Conservation (phyloP, 768 basidiomycete species). For the Termitomyces bulborhizus region DNA sequence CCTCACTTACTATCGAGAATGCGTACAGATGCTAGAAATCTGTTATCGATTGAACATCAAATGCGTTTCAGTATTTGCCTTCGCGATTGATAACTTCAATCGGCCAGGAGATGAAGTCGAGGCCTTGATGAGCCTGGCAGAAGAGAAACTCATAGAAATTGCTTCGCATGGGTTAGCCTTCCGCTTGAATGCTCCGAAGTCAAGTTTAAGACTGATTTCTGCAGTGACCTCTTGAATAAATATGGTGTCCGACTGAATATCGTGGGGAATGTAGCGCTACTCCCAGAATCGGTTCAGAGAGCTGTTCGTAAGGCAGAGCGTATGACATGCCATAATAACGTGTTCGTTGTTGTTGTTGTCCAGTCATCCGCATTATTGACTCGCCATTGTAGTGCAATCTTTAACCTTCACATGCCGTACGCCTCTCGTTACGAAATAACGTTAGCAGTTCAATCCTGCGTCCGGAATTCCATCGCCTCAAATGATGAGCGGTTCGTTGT, state of each 20-base stretch:
- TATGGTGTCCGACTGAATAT: constrained; percentile 84
- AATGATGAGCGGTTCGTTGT: constrained; percentile 5
- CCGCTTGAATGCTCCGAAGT: neutral
- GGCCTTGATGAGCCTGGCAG: constrained; percentile 80
- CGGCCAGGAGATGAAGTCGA: constrained; percentile 81
- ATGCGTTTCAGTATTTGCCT: constrained; percentile 95
- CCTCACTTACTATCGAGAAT: constrained; percentile 10
- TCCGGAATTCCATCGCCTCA: constrained; percentile 29
- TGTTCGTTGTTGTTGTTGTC: constrained; percentile 31
- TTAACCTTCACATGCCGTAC: constrained; percentile 93
- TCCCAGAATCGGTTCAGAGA: constrained; percentile 69
- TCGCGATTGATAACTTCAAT: constrained; percentile 96
- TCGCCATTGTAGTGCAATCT: constrained; percentile 52
- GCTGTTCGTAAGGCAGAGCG: constrained; percentile 68
- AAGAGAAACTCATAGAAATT: constrained; percentile 70
- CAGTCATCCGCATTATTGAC: neutral
- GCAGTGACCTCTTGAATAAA: constrained; percentile 71
- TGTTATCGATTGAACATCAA: constrained; percentile 74
- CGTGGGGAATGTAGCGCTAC: constrained; percentile 66
- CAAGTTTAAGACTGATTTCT: neutral
- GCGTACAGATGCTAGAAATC: constrained; percentile 72
- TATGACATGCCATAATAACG: constrained; percentile 67
- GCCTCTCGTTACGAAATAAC: constrained; percentile 89
- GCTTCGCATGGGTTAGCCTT: constrained; percentile 68
- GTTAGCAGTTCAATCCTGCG: constrained; percentile 57